A percentile compares a stretch with the other conserved stretches of the same genome.
Conservation (phyloP, 2,329 filamentous ascomycete species). For the Diaporthe nobilis region DNA sequence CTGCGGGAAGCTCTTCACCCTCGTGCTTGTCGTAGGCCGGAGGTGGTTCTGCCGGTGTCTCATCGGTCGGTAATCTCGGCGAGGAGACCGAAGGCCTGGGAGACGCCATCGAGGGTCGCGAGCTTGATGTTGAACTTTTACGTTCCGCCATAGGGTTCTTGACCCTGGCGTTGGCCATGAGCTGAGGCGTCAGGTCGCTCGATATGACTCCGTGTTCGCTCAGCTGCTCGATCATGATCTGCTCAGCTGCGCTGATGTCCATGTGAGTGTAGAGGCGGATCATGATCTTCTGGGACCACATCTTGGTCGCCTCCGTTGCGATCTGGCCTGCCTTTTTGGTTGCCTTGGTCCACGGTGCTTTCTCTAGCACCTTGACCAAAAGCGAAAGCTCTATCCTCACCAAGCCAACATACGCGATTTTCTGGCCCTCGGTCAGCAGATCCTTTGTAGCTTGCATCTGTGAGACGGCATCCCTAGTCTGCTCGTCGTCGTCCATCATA, state of each 20-base stretch:
- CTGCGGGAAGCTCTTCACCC: slow-evolving; percentile 80
- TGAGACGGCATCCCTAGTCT: slow-evolving; percentile 85
- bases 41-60: slow-evolving; percentile 64
- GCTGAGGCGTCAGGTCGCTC: slow-evolving; percentile 83
- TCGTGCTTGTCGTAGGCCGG: slow-evolving; percentile 75
- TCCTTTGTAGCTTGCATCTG: slow-evolving; percentile 98
- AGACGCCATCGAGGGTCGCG: slow-evolving; percentile 34
- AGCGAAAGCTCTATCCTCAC: slow-evolving; percentile 84
- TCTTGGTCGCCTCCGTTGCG: slow-evolving; percentile 84
- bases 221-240: slow-evolving; percentile 99
- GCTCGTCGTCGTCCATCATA: slow-evolving; percentile 80
- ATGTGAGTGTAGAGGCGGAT: slow-evolving; percentile 93
- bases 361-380: slow-evolving; percentile 79
- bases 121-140: slow-evolving; percentile 39
- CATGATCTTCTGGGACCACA: slow-evolving; percentile 99
- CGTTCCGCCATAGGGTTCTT: slow-evolving; percentile 87
- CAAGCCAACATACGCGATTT: slow-evolving; percentile 95
- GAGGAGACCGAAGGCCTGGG: slow-evolving; percentile 42
- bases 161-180: slow-evolving; percentile 93
- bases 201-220: slow-evolving; percentile 92
- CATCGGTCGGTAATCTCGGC: slow-evolving; percentile 53
- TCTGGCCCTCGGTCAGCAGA: slow-evolving; percentile 92
- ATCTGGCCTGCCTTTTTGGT: slow-evolving; percentile 80
- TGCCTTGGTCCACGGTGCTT: slow-evolving; percentile 69
- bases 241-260: slow-evolving; percentile 92